A percentile compares a stretch with the other conserved stretches of the same genome.
phyloP scores from a whole-genome alignment of 257 asterid species.

The Verbascum thapsus region DNA sequence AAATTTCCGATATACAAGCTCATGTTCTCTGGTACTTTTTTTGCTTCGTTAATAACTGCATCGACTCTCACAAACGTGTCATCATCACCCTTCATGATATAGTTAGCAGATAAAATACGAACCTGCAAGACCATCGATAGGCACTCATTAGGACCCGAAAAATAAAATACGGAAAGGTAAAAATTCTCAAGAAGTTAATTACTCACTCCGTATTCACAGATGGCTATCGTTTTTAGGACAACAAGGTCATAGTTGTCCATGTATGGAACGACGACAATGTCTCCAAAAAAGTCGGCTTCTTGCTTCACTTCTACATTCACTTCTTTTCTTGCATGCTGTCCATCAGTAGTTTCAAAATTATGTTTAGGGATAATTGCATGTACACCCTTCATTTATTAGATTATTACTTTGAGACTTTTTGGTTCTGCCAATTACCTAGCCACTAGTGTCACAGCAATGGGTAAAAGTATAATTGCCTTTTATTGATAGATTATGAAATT shows the following conservation, averaged over 20 bases:
- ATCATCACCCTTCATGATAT: constrained; percentile 92
- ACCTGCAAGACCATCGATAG: constrained; percentile 57
- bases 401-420: too few species aligned
- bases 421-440: too few species aligned
- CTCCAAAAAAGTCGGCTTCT: constrained; percentile 96
- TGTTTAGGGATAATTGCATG: too few species aligned
- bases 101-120: constrained; percentile 59
- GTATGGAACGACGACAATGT: constrained; percentile 83
- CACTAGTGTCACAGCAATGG: too few species aligned
- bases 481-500: too few species aligned
- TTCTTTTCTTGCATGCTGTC: constrained; percentile 81
- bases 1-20: constrained; percentile 86
- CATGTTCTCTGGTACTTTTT: constrained; percentile 48
- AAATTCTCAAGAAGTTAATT: constrained; percentile 17
- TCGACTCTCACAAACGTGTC: constrained; percentile 92
- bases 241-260: constrained; percentile 95
- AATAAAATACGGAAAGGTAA: constrained; percentile 18
- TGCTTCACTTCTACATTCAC: constrained; percentile 69
- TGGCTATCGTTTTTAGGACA: constrained; percentile 90
- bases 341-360: constrained; percentile 28
- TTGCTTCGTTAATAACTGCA: constrained; percentile 68
- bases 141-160: not conserved
- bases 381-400: too few species aligned
- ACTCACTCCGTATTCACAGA: constrained; percentile 91
- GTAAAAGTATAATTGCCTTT: too few species aligned